Base-by-base conservation (phyloP, 2,329 filamentous ascomycete genomes). In the Verticillium dahliae region DNA sequence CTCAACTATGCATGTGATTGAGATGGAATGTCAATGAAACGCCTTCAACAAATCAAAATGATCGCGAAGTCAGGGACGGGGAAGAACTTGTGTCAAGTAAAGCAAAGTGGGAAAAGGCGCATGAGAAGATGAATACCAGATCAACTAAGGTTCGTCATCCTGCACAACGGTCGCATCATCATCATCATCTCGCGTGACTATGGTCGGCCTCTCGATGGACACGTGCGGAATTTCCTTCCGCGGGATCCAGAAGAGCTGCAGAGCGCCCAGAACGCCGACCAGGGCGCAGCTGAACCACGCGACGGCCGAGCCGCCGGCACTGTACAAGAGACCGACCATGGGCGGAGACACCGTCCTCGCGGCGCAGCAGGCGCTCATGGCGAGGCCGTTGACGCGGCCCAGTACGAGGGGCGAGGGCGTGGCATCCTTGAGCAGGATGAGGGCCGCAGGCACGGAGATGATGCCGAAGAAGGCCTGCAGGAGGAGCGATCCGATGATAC, bases 391-490 rank as follows among this genome's bases (percentile, higher is more conserved):
- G 71, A 91, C 89, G 67, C 84, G 87, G 1, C 89, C 89, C 15
- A 91, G 78, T 5, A 85, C 81, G 1, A 80, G 81, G 3, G 84
- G 78, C 4, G 84, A 81, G 0, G 88, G 87, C 4, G 86, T 85
- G 1, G 89, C 86, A 74, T 91, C 86, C 72, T 91, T 91, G 69
- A 91, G 81, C 60, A 91, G 78, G 63, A 91, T 90, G 33, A 91
- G 78, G 1, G 89, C 80, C 9, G 89, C 81, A 0, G 88, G 89
- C 41, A 88, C 89, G 27, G 83, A 85, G 39, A 91, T 79, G 65
- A 91, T 90, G 7, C 86, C 87, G 61, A 87, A 84, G 61, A 90
- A 76, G 66, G 88, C 90, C 65, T 89, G 86, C 61, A 90, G 74
- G 1, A 83, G 75, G 38, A 91, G 76, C 52, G 86, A 87, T n/a